Base-by-base conservation (phyloP, 768 basidiomycete genomes). In the Tephrocybe sp. region DNA sequence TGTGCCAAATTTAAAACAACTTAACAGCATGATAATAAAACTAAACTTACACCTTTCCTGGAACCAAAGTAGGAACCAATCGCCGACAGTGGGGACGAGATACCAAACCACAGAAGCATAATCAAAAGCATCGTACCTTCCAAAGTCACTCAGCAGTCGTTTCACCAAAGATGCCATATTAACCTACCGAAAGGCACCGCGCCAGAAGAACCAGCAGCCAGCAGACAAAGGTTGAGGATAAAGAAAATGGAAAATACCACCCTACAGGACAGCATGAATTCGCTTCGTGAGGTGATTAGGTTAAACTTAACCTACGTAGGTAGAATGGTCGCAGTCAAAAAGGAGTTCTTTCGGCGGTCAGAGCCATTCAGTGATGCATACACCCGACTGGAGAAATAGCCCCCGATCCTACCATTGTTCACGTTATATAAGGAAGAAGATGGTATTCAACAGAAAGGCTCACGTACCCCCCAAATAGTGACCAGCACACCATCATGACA, bases 401-500 rank as follows among this genome's bases (percentile, higher is more conserved):
- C 96, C 13, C 90, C 85, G 50, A 98, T 75, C 36, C 91, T 93
- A 56, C n/a, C 13, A 47, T 54, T 39, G 43, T 23, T n/a, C 36
- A 41, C 39, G 49, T 51, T 20, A 58, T 23, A 53, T 31, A 26
- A 33, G 47, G 19, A 35, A 13, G 20, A 30, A 33, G 16, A 17
- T 14, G 14, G 30, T 5, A 1, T 42, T n/a, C 40, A 48, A 14
- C n/a, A 1, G 46, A 20, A 38, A 31, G 10, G 32, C 30, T 26
- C 43, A 60, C 78, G 57, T 59, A 84, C 91, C 86, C 75, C 67
- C 93, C 92, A 62, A 98, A 98, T 58, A 97, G 73, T 2, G 94
- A 89, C 92, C 93, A 98, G 65, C 84, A 92, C 12, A 98, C 80
- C 76, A 97, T 83, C 84, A 97, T 89, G 39, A 94, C 88, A 2